Evolutionary conservation across 768 basidiomycete genomes (phyloP).

Genomic region (Mycena albidolilacea): DNA sequence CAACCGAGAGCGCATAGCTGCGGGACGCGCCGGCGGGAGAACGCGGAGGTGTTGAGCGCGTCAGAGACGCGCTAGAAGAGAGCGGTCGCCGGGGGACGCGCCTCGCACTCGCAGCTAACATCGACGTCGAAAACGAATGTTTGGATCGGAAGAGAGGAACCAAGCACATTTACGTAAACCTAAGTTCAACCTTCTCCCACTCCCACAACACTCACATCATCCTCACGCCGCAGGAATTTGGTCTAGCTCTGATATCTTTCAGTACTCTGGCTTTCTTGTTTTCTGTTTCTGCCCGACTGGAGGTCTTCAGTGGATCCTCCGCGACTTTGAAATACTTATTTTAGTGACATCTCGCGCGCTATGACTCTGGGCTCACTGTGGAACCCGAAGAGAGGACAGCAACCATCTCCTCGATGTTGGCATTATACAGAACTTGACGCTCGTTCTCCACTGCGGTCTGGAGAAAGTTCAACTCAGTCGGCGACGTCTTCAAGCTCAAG

Average conservation of each 20-base stretch:
- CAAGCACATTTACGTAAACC: neutral
- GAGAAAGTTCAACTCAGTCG: neutral
- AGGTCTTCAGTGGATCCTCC: neutral
- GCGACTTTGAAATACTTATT: neutral
- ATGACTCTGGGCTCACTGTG: neutral
- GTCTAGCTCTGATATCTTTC: too few relatives aligned
- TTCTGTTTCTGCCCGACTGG: too few relatives aligned
- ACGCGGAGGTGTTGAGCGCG: neutral
- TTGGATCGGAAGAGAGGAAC: neutral
- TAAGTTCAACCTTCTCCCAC: too few relatives aligned
- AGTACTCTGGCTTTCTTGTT: too few relatives aligned
- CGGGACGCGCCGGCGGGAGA: conserved; percentile 10
- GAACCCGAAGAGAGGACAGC: conserved; percentile 18
- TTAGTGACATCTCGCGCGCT: neutral
- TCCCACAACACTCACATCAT: too few relatives aligned
- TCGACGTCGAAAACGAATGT: conserved; percentile 7
- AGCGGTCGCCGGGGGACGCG: conserved; percentile 18
- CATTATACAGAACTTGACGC: conserved; percentile 7
- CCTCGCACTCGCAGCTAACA: conserved; percentile 17
- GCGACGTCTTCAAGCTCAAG: neutral
- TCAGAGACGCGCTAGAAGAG: neutral
- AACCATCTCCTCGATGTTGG: conserved; percentile 12
- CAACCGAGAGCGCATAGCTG: conserved; percentile 70
- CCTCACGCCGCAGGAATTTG: too few relatives aligned
- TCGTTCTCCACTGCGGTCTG: conserved; percentile 19